Evolutionary conservation across 306 rosid species (phyloP).

Genomic region (Hippophae gyantsensis): DNA sequence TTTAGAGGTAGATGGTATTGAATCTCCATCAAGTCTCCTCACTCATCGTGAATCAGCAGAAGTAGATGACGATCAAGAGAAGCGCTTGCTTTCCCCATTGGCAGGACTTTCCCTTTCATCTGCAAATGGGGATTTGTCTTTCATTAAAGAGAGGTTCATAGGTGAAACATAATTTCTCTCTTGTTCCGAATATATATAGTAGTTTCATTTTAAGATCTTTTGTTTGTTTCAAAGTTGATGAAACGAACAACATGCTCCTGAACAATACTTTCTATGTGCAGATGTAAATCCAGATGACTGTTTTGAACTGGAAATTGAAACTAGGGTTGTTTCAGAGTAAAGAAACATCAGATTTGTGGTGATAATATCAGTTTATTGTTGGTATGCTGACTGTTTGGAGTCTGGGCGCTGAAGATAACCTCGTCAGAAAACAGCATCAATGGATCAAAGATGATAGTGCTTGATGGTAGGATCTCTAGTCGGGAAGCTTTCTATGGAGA

Average conservation of each 20-base stretch:
- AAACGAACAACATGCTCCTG: constrained; percentile 1
- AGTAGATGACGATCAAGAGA: constrained; percentile 55
- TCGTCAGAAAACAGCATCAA: too few relatives aligned
- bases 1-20: constrained; percentile 60
- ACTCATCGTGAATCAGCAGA: constrained; percentile 39
- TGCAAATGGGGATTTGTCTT: constrained; percentile 38
- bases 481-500: too few relatives aligned
- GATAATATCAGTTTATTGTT: too few relatives aligned
- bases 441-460: too few relatives aligned
- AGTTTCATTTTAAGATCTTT: background rate
- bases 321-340: too few relatives aligned
- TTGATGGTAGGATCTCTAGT: too few relatives aligned
- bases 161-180: constrained; percentile 9
- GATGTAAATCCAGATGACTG: background rate
- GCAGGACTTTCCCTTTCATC: constrained; percentile 23
- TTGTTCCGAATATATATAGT: background rate
- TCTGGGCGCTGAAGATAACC: too few relatives aligned
- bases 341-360: too few relatives aligned
- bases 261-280: background rate
- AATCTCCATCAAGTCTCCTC: constrained; percentile 33
- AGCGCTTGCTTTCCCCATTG: constrained; percentile 43
- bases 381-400: too few relatives aligned
- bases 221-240: background rate
- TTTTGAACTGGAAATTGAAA: too few relatives aligned
- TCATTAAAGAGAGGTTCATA: constrained; percentile 44